A percentile compares a stretch with the other conserved stretches of the same genome.
Conservation (phyloP, 495 filamentous ascomycete genomes). For the Lasiosphaeria hispida region DNA sequence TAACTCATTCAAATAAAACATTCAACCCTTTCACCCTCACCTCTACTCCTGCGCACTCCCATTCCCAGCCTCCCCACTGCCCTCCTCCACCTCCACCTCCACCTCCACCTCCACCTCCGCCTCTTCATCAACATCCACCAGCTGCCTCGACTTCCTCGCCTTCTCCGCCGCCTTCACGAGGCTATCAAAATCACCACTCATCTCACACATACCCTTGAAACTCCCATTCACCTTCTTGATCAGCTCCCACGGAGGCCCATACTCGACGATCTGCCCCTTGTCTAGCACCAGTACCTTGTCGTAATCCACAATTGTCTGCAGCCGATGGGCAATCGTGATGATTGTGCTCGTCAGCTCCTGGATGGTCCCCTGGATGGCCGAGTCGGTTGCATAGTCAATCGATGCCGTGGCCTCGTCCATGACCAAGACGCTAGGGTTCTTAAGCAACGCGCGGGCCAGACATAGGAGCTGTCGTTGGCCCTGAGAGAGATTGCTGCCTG, state of each 20-base stretch:
- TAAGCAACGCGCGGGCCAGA: slow-evolving; percentile 90
- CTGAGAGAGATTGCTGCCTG: slow-evolving; percentile 93
- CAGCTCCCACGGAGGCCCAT: slow-evolving; percentile 78
- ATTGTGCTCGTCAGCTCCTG: slow-evolving; percentile 88
- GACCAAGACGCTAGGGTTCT: slow-evolving; percentile 84
- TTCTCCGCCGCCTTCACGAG: slow-evolving; percentile 75
- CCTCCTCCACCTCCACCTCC: neutral
- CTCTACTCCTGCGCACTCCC: neutral
- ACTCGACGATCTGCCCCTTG: slow-evolving; percentile 84
- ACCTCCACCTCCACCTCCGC: slow-evolving; percentile 24
- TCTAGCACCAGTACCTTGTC: slow-evolving; percentile 98
- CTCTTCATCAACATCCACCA: slow-evolving; percentile 39
- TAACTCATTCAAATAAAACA: no score
- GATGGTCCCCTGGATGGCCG: slow-evolving; percentile 94
- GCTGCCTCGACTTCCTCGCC: slow-evolving; percentile 43
- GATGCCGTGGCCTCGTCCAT: slow-evolving; percentile 99
- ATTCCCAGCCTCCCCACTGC: neutral
- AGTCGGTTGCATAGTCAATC: slow-evolving; percentile 94
- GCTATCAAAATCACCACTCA: slow-evolving; percentile 78
- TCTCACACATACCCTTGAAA: slow-evolving; percentile 94
- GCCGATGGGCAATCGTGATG: slow-evolving; percentile 95
- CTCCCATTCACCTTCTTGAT: slow-evolving; percentile 63
- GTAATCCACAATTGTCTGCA: slow-evolving; percentile 96
- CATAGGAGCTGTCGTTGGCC: slow-evolving; percentile 95
- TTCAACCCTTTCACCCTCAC: neutral